phyloP scores from a whole-genome alignment of 2,329 filamentous ascomycete species.

The Sarocladiaceae sp. region DNA sequence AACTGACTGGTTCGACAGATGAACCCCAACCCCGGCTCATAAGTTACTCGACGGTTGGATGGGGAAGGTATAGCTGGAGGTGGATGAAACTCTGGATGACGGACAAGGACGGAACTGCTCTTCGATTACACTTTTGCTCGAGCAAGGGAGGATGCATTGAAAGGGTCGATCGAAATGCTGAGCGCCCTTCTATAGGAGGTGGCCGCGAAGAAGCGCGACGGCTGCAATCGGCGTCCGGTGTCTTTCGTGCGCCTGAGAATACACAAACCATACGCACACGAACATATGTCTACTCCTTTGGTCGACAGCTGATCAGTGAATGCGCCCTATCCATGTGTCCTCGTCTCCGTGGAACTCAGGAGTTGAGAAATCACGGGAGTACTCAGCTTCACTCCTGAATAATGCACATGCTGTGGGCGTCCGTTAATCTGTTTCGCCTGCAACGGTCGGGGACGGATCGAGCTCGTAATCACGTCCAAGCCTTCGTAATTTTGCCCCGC shows the following conservation, averaged over 20 bases:
- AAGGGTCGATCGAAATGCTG: conserved; percentile 29
- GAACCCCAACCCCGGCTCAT: conserved; percentile 79
- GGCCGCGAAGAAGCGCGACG: conserved; percentile 31
- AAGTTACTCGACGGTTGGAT: conserved; percentile 27
- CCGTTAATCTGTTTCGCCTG: too few species aligned
- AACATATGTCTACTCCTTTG: too few species aligned
- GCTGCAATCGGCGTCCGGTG: conserved; percentile 34
- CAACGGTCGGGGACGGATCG: too few species aligned
- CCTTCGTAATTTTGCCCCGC: too few species aligned
- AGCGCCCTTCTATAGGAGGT: conserved; percentile 24
- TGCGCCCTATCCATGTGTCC: too few species aligned
- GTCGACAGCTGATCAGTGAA: too few species aligned
- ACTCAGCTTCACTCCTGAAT: too few species aligned
- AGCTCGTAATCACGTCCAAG: too few species aligned
- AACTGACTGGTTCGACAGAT: conserved; percentile 45
- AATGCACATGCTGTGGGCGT: too few species aligned
- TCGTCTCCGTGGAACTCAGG: too few species aligned
- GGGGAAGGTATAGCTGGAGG: conserved; percentile 16
- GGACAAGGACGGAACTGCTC: conserved; percentile 21
- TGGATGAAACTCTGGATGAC: conserved; percentile 17
- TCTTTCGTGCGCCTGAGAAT: conserved; percentile 21
- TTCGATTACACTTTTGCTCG: conserved; percentile 23
- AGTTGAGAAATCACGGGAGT: too few species aligned
- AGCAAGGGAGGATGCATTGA: conserved; percentile 26
- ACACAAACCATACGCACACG: neutral